phyloP scores from a whole-genome alignment of 78 protist genomes.

The Ministeria vibrans region DNA sequence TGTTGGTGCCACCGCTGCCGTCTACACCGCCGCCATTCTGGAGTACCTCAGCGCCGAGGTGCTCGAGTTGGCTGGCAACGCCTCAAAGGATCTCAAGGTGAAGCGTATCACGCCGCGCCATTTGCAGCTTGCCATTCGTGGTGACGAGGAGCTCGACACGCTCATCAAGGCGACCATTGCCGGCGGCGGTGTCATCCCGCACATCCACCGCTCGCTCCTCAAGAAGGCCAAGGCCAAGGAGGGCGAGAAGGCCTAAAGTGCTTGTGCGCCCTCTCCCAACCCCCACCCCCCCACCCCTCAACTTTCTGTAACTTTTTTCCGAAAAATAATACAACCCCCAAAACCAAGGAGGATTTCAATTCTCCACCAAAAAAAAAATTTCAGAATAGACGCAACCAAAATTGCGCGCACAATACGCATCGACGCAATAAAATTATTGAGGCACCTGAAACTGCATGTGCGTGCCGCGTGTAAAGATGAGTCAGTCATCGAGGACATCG shows the following conservation, averaged over 20 bases:
- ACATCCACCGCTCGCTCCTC: constrained; percentile 79
- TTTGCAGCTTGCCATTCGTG: constrained; percentile 89
- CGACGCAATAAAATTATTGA: no score
- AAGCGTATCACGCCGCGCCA: constrained; percentile 95
- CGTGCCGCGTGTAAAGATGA: no score
- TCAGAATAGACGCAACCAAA: no score
- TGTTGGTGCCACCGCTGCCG: constrained; percentile 86
- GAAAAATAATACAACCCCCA: no score
- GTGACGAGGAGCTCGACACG: constrained; percentile 69
- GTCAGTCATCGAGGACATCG: no score
- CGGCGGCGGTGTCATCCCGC: constrained; percentile 94
- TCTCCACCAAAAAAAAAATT: no score
- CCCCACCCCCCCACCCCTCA: no score
- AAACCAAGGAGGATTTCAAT: no score
- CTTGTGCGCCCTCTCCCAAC: no score
- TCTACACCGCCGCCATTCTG: constrained; percentile 88
- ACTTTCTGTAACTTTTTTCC: no score
- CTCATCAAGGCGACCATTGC: constrained; percentile 79
- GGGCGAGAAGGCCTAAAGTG: constrained; percentile 5
- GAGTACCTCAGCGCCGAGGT: constrained; percentile 80
- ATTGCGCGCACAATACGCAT: no score
- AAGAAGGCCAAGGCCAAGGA: not conserved
- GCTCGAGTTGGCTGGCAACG: constrained; percentile 90
- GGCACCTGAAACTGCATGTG: no score
- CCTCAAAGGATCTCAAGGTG: constrained; percentile 72